Base-by-base conservation (phyloP, 768 basidiomycete species). In the Boletus edulis region DNA sequence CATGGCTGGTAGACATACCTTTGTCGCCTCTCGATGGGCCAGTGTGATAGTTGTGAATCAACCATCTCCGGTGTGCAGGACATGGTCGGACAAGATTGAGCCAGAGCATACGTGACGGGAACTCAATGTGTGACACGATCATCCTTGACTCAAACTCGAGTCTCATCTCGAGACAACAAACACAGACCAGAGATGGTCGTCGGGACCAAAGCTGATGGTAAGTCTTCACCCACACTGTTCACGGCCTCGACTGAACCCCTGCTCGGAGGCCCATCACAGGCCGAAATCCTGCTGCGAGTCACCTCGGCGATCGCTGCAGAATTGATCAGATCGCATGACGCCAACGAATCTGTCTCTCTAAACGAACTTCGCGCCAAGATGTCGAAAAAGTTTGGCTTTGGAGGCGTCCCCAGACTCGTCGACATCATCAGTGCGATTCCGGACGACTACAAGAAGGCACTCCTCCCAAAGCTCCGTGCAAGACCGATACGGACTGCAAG, bases 381-480 rank as follows among this genome's bases (percentile, higher is more conserved):
- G 72, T 91, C 91, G 70, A 98, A 98, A 76, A 94, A 94, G 71
- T 86, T 85, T 67, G 85, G 83, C 5, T 89, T 86, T 63, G 85
- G 89, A 35, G 91, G 91, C 31, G 89, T 96, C 0, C 97, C 97
- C 0, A 74, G 97, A 44, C 81, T 99, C 18, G 96, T 98, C 43
- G 97, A 99, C 70, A 98, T 99, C 65, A 94, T 99, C 72, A 92
- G 93, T 59, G 97, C 97, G 37, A 96, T 98, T 47, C 97, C 97
- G 17, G 95, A 98, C 70, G 95, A 97, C 51, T 94, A 95, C 76
- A 94, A 94, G 73, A 93, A 93, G 62, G 88, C 88, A 7, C 72
- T 99, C 20, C 71, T 98, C 50, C 94, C 94, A 3, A 94, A 88
- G 70, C 75, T 99, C 56, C 89, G 85, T 61, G 96, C 97, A 18